Percentiles rank a stretch among this genome's conserved stretches.
phyloP scores from a whole-genome alignment of 1,284 basidiomycete genomes.

The Moesziomyces aphidis region DNA sequence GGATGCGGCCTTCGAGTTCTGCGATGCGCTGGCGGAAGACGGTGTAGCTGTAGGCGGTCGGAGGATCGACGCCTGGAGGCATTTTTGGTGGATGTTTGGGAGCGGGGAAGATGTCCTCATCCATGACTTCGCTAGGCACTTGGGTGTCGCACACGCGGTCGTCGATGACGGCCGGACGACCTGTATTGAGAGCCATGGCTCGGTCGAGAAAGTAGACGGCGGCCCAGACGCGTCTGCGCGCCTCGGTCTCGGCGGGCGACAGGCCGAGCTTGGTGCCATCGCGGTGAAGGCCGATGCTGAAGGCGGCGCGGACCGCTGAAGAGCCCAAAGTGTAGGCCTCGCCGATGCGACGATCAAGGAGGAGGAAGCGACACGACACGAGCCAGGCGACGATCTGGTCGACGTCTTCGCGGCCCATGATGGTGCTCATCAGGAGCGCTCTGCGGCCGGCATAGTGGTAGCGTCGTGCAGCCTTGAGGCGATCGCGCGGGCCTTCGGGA shows the following conservation, averaged over 20 bases:
- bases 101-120: conserved; percentile 47
- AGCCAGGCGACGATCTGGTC: conserved; percentile 54
- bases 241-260: conserved; percentile 46
- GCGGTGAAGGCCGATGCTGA: conserved; percentile 62
- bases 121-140: conserved; percentile 45
- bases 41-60: conserved; percentile 46
- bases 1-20: conserved; percentile 42
- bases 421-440: conserved; percentile 47
- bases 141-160: conserved; percentile 57
- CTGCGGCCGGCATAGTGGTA: conserved; percentile 50
- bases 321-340: conserved; percentile 54
- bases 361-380: conserved; percentile 53
- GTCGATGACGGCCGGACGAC: conserved; percentile 58
- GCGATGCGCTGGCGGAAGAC: conserved; percentile 50
- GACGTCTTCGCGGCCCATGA: conserved; percentile 55
- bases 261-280: conserved; percentile 58
- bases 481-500: conserved; percentile 30
- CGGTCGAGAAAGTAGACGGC: conserved; percentile 54
- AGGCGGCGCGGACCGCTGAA: conserved; percentile 50
- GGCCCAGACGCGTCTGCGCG: conserved; percentile 58
- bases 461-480: conserved; percentile 42
- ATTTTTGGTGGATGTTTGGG: conserved; percentile 39
- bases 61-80: conserved; percentile 44
- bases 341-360: conserved; percentile 57
- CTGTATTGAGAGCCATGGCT: conserved; percentile 50